phyloP scores from a whole-genome alignment of 495 filamentous ascomycete species.

The Neurospora tetraspora region DNA sequence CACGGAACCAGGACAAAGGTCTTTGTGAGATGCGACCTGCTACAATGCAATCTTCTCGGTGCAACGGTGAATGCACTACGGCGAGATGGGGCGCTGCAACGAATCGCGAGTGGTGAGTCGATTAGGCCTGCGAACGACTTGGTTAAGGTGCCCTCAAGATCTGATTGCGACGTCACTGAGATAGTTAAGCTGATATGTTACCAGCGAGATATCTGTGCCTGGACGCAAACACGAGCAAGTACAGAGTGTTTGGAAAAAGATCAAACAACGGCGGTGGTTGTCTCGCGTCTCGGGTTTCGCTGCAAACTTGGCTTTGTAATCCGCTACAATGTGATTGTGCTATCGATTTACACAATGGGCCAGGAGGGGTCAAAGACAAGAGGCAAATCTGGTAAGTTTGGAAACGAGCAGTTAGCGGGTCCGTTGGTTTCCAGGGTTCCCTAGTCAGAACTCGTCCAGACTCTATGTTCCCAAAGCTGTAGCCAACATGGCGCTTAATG shows the following conservation, averaged over 20 bases:
- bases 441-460: not conserved
- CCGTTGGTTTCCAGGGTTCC: not conserved
- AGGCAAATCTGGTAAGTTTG: not conserved
- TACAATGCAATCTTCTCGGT: not conserved
- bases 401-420: not conserved
- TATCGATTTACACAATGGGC: not conserved
- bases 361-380: not conserved
- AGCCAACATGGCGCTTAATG: not conserved
- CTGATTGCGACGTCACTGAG: not conserved
- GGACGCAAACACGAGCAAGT: not conserved
- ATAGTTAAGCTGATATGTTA: not conserved
- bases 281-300: not conserved
- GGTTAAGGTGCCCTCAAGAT: not conserved
- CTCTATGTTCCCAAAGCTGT: not conserved
- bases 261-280: not conserved
- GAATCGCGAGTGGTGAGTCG: not conserved
- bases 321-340: not conserved
- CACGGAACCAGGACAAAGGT: not conserved
- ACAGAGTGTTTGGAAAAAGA: not conserved
- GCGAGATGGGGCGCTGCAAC: not conserved
- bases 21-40: not conserved
- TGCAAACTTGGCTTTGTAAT: not conserved
- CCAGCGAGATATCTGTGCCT: not conserved
- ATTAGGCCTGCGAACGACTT: not conserved
- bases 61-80: not conserved